Conservation (phyloP, 2,329 filamentous ascomycete species). For the Trichoderma koningiopsis region DNA sequence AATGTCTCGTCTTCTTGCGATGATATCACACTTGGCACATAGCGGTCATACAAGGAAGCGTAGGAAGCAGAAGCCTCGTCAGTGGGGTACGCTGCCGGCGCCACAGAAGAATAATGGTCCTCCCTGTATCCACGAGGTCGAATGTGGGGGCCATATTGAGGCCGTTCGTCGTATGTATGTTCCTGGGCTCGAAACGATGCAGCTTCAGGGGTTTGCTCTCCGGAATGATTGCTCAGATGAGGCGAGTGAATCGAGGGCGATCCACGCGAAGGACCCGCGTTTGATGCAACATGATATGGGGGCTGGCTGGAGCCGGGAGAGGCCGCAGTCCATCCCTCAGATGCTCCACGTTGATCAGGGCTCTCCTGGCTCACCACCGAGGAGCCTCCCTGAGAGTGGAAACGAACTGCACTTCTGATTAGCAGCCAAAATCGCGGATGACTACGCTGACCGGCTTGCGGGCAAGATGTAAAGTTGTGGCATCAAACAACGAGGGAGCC, state of each 20-base stretch:
- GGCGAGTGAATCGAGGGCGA: neutral
- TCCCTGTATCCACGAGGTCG: conserved; percentile 3
- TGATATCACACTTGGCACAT: conserved; percentile 7
- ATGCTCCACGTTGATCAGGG: neutral
- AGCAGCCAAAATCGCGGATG: neutral
- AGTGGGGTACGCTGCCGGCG: neutral
- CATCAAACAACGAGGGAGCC: too few species aligned
- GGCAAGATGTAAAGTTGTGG: neutral
- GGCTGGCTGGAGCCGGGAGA: conserved; percentile 5
- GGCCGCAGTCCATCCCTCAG: conserved; percentile 10
- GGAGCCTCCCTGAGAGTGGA: conserved; percentile 29
- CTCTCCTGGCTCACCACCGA: conserved; percentile 7
- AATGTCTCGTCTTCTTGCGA: neutral
- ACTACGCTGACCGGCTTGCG: neutral
- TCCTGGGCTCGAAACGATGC: neutral
- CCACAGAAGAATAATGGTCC: neutral
- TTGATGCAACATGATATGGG: conserved; percentile 1
- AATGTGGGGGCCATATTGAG: conserved; percentile 6
- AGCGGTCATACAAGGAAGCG: conserved; percentile 8
- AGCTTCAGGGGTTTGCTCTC: neutral
- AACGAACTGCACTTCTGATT: conserved; percentile 26
- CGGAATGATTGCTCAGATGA: neutral
- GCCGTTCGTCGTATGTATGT: neutral
- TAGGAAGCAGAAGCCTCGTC: conserved; percentile 1
- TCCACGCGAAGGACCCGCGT: neutral